A percentile compares a stretch with the other conserved stretches of the same genome.
Conservation (phyloP, 179 eudicot genomes). For the Beta corolliflora region DNA sequence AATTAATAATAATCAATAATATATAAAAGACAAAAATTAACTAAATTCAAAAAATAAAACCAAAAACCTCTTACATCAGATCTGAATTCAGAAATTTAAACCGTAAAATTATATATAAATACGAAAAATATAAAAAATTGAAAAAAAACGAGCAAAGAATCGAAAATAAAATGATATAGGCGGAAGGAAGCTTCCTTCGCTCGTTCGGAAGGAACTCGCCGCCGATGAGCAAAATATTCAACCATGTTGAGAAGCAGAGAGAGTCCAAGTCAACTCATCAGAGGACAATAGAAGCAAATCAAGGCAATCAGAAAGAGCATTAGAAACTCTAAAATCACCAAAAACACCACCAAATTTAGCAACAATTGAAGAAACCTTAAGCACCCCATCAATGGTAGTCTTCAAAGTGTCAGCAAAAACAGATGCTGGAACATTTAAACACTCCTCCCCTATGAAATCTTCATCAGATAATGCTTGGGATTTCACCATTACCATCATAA, state of each 20-base stretch:
- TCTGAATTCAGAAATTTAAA: too few species aligned
- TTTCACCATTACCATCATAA: background rate
- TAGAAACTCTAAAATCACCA: slow-evolving; percentile 65
- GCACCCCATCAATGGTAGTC: slow-evolving; percentile 53
- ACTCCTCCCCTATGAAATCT: slow-evolving; percentile 29
- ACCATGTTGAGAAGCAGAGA: slow-evolving; percentile 60
- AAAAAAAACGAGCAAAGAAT: too few species aligned
- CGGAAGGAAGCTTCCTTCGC: too few species aligned
- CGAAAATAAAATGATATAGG: too few species aligned
- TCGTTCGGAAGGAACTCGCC: too few species aligned
- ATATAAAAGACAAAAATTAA: too few species aligned
- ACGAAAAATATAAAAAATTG: too few species aligned
- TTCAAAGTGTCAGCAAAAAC: slow-evolving; percentile 55
- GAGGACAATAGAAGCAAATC: slow-evolving; percentile 77
- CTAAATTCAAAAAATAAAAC: too few species aligned
- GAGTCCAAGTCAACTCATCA: slow-evolving; percentile 58
- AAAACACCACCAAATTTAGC: slow-evolving; percentile 45
- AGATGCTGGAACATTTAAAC: slow-evolving; percentile 48
- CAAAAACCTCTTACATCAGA: too few species aligned
- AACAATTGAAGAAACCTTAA: slow-evolving; percentile 54
- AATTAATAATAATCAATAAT: too few species aligned
- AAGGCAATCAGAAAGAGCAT: slow-evolving; percentile 71
- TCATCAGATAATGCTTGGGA: slow-evolving; percentile 12
- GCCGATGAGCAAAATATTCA: too few species aligned
- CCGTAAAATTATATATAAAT: too few species aligned